Evolutionary conservation across 176 grass and related monocot genomes (phyloP).

Genomic region (Musa troglodytarum): DNA sequence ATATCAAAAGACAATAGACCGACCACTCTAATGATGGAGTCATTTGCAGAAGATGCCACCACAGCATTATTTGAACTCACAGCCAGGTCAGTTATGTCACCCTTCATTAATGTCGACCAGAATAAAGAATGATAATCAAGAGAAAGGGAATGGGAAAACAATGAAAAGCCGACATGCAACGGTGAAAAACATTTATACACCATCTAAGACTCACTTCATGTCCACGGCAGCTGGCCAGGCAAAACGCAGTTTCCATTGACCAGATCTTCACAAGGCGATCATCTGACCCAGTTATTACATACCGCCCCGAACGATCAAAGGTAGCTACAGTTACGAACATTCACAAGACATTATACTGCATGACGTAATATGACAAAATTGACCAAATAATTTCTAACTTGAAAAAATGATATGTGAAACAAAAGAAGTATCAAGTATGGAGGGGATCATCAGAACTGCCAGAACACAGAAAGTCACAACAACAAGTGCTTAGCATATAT

Average conservation of each 20-base stretch:
- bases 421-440: not conserved
- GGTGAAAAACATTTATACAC: conserved; percentile 4
- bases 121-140: conserved; percentile 3
- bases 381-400: not conserved
- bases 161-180: not conserved
- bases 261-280: conserved; percentile 97
- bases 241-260: conserved; percentile 96
- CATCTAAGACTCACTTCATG: conserved; percentile 70
- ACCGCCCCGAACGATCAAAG: conserved; percentile 80
- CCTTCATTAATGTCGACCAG: conserved; percentile 51
- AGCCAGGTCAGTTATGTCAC: conserved; percentile 94
- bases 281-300: conserved; percentile 95
- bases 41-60: conserved; percentile 96
- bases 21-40: conserved; percentile 96
- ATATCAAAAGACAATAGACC: conserved; percentile 25
- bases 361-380: too few species aligned
- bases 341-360: conserved; percentile 17
- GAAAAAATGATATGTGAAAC: not conserved
- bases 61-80: conserved; percentile 96
- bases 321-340: conserved; percentile 49
- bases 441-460: not conserved
- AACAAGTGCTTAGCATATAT: not conserved
- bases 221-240: conserved; percentile 81
- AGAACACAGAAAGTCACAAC: not conserved
- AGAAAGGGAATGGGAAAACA: not conserved